Evolutionary conservation across 1,139 yeast species (phyloP), one percentile per base, ranked within the genome.

Genomic region (Diutina rugosa): DNA sequence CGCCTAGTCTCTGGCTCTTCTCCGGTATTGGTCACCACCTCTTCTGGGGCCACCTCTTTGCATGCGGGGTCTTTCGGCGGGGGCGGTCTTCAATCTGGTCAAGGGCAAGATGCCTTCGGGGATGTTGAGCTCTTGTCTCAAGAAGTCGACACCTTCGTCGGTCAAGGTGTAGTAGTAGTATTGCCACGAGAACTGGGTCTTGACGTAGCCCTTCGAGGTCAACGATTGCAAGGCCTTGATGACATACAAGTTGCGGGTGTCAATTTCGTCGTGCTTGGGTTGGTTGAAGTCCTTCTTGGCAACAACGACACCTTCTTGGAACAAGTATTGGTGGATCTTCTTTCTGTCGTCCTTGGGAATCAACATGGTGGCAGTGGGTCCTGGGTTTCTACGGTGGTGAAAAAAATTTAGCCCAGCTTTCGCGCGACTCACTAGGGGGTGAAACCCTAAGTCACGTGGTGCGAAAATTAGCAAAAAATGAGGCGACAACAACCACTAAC

Each of bases 171-270:
- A 95, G 96, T 93, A 95, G 84, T 93, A 95, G 86, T 90, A 90
- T 87, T 91, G 97, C 99, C 99, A 93, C 72, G 99, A 93, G 87
- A 93, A 93, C 81, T 91, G 98, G 72, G 99, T 93, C 89, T 91
- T 90, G 80, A 93, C 98, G 85, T 73, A 93, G 77, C 99, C 99
- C 82, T 87, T 90, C 67, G 99, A 93, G 75, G 96, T 90, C 79
- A 93, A 88, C 64, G 98, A 91, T 84, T 93, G 99, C 79, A 93
- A 87, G 74, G 99, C 98, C 88, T 93, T 93, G 85, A 93, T 90
- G 77, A 93, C 99, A 76, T 77, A 91, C 78, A 91, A 86, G 95
- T 91, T 90, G 82, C 82, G 91, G 84, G 96, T 87, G 81, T 87
- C 96, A 74, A 93, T 89, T 74, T 90, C 98, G 71, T 91, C 98